phyloP scores from a whole-genome alignment of 1,284 basidiomycete genomes.

The Leccinum pallidistipes region DNA sequence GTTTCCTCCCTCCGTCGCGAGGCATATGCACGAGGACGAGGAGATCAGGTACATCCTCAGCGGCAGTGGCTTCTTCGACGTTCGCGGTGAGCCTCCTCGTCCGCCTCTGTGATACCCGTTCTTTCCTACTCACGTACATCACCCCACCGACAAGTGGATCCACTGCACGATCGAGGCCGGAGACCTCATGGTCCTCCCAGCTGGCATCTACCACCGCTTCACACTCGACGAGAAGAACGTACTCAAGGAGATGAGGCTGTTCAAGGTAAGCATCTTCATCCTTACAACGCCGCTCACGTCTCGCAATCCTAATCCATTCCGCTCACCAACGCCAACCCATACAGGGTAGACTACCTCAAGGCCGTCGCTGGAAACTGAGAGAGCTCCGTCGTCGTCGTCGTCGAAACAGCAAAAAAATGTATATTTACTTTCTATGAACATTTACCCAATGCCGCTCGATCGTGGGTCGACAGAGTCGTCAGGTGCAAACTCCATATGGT shows the following conservation, averaged over 20 bases:
- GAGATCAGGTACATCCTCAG: constrained; percentile 81
- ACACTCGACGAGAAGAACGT: constrained; percentile 70
- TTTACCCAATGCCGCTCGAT: neutral
- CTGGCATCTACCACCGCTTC: constrained; percentile 86
- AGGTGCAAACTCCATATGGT: too few relatives aligned
- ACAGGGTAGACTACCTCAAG: constrained; percentile 62
- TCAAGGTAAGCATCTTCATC: constrained; percentile 43
- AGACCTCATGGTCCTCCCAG: constrained; percentile 68
- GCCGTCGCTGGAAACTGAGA: constrained; percentile 38
- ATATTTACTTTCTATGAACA: neutral
- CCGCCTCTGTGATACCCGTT: neutral
- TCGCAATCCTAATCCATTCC: too few relatives aligned
- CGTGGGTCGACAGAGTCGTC: too few relatives aligned
- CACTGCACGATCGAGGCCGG: constrained; percentile 66
- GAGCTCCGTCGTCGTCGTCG: neutral
- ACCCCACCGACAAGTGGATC: constrained; percentile 63
- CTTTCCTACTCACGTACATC: neutral
- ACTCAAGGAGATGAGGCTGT: constrained; percentile 72
- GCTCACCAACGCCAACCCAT: constrained; percentile 53
- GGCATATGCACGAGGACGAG: constrained; percentile 90
- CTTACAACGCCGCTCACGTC: too few relatives aligned
- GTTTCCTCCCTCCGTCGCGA: constrained; percentile 19
- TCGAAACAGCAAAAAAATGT: neutral
- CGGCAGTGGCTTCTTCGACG: constrained; percentile 85
- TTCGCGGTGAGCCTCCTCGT: constrained; percentile 54